Evolutionary conservation across 768 basidiomycete genomes (phyloP), one percentile per base, ranked within the genome.

Genomic region (Lactarius psammicola): DNA sequence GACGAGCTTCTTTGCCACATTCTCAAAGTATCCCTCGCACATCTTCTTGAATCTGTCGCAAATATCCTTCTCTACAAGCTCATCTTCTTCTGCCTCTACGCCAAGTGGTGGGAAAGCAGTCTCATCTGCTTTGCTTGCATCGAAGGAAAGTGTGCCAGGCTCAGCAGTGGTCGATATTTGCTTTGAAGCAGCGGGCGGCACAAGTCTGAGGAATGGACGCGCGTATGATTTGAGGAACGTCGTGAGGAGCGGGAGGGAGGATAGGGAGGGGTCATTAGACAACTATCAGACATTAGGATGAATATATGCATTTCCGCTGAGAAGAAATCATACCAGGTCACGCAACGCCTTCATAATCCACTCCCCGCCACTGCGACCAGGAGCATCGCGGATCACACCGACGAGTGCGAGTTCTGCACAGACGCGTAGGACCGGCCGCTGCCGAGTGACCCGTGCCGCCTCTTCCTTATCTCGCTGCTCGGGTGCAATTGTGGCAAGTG

Each of bases 381-480:
- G 85, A 11, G 81, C 83, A 76, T 94, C 89, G 70, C 81, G 85
- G 62, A 95, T 90, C 58, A 95, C 80, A 9, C 90, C 93, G 1
- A 97, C 88, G 26, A 97, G 79, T 11, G 93, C 95, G 46, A 98
- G 80, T 76, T 99, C 97, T 1, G 93, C 87, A 70, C 92, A 90
- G 23, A 98, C 87, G 53, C 95, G 84, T 63, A 98, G 78, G 36
- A 95, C 79, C 2, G 93, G 92, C 26, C 97, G 83, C 75, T 98
- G 95, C 56, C 90, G 87, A 7, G 84, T 71, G 31, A 99, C 78
- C 30, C 97, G 84, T 10, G 85, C 78, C 57, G 84, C 79, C 69
- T 98, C 95, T 68, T 99, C 97, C 76, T 94, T 96, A 74, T 99
- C 97, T 56, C 89, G 85, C 71, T 94, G 95, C 72, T 94, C 94